A percentile compares a stretch with the other conserved stretches of the same genome.
Conservation (phyloP, 257 asterid species). For the Sherardia arvensis region DNA sequence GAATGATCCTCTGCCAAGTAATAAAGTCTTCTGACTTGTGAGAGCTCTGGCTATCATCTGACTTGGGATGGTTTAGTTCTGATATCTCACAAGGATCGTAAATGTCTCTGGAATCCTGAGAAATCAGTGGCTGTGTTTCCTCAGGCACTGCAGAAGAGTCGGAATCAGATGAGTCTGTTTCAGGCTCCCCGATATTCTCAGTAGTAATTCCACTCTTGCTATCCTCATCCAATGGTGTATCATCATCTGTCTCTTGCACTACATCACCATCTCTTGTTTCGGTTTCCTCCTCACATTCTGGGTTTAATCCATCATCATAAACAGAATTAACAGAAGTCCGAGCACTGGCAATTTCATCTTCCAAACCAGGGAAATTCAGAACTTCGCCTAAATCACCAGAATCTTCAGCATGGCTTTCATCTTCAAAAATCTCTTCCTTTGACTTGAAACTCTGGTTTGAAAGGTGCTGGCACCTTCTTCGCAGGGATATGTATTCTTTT, state of each 20-base stretch:
- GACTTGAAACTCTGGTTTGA: conserved; percentile 34
- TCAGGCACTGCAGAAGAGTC: conserved; percentile 54
- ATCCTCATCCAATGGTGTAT: conserved; percentile 26
- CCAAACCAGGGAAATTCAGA: conserved; percentile 34
- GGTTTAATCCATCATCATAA: conserved; percentile 26
- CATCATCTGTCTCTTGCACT: conserved; percentile 16
- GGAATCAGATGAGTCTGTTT: conserved; percentile 46
- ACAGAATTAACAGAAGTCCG: conserved; percentile 21
- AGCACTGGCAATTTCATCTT: conserved; percentile 45
- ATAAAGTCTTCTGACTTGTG: conserved; percentile 50
- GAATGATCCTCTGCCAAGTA: conserved; percentile 85
- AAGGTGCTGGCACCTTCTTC: conserved; percentile 56
- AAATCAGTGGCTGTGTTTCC: conserved; percentile 42
- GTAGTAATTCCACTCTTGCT: conserved; percentile 24
- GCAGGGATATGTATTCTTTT: conserved; percentile 49
- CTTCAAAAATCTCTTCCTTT: conserved; percentile 36
- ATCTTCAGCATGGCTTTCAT: conserved; percentile 29
- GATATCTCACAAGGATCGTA: conserved; percentile 20
- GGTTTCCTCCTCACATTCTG: conserved; percentile 18
- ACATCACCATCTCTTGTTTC: not conserved
- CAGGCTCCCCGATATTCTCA: conserved; percentile 39
- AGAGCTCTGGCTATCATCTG: conserved; percentile 24
- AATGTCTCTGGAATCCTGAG: conserved; percentile 30
- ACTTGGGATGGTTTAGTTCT: conserved; percentile 19
- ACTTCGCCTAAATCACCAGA: conserved; percentile 40